A percentile compares a stretch with the other conserved stretches of the same genome.
These are phyloP conservation scores for Candida peoriensis DNA, from an alignment of 805 yeast species.

Conservation along the genomic window DNA sequence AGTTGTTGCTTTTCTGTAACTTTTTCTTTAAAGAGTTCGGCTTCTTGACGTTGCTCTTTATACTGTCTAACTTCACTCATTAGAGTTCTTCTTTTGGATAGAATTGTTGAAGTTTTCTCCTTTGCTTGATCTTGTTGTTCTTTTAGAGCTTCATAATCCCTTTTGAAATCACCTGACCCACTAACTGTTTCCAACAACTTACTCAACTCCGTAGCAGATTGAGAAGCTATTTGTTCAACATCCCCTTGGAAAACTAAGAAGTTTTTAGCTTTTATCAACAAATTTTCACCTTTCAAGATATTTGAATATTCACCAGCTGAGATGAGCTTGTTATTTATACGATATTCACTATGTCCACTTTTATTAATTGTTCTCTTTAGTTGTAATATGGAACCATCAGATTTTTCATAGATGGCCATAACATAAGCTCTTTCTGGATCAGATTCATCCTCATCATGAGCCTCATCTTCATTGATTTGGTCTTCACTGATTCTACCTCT, in stretches of 20 bases:
- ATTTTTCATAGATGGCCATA: slow-evolving; percentile 66
- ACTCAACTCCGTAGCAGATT: slow-evolving; percentile 72
- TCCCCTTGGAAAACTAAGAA: slow-evolving; percentile 96
- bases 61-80: slow-evolving; percentile 75
- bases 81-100: slow-evolving; percentile 63
- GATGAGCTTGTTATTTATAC: slow-evolving; percentile 55
- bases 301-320: slow-evolving; percentile 61
- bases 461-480: slow-evolving; percentile 21
- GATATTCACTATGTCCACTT: slow-evolving; percentile 62
- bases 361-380: slow-evolving; percentile 58
- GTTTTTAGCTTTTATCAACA: slow-evolving; percentile 83
- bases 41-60: slow-evolving; percentile 68
- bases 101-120: slow-evolving; percentile 56
- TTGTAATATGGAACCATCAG: slow-evolving; percentile 50
- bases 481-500: slow-evolving; percentile 50
- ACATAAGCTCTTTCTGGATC: slow-evolving; percentile 59
- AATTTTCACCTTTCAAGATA: slow-evolving; percentile 69
- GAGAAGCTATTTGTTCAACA: slow-evolving; percentile 88
- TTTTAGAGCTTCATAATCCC: slow-evolving; percentile 60
- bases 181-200: slow-evolving; percentile 74
- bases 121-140: slow-evolving; percentile 64
- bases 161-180: slow-evolving; percentile 65
- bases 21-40: slow-evolving; percentile 57
- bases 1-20: slow-evolving; percentile 42
- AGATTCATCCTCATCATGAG: slow-evolving; percentile 17